Base-by-base conservation (phyloP, 1,284 basidiomycete species). In the Earliella scabrosa region DNA sequence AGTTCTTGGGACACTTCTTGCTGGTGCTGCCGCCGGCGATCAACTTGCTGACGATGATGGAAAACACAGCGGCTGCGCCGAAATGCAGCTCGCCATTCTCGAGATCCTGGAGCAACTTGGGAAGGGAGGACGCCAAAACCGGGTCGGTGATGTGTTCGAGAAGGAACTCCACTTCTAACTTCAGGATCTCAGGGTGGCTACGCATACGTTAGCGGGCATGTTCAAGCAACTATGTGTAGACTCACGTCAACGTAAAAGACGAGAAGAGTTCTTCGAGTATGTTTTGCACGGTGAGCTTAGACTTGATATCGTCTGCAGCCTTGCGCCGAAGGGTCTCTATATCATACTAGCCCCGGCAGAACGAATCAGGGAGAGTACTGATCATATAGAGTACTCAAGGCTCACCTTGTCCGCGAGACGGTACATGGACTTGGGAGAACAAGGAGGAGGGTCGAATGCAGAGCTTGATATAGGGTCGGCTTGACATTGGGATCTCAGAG, bases 361-460 rank as follows among this genome's bases (percentile, higher is more conserved):
- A n/a, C n/a, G n/a, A n/a, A n/a, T n/a, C n/a, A n/a, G n/a, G n/a
- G n/a, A n/a, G n/a, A n/a, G n/a, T n/a, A n/a, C n/a, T n/a, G n/a
- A n/a, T n/a, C n/a, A n/a, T n/a, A n/a, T n/a, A n/a, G n/a, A n/a
- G n/a, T n/a, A n/a, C n/a, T n/a, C n/a, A n/a, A n/a, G n/a, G n/a
- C n/a, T n/a, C n/a, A n/a, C 64, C 54, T 60, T 62, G 4, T 66
- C 55, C 3, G 64, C 63, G 1, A 66, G 54, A 14, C 60, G 57
- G 36, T 64, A 66, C 60, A 66, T 64, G 2, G 64, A 66, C 50
- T 66, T 66, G 1, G 66, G 59, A 9, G 66, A 67, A 31, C 59
- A 60, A 1, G 35, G 38, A 4, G 55, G 54, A 4, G 46, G 40
- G 16, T 50, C 20, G 38, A 16, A 39, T 11, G 26, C n/a, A 1